phyloP scores from a whole-genome alignment of 2,329 filamentous ascomycete genomes.

The Madurella fahalii region DNA sequence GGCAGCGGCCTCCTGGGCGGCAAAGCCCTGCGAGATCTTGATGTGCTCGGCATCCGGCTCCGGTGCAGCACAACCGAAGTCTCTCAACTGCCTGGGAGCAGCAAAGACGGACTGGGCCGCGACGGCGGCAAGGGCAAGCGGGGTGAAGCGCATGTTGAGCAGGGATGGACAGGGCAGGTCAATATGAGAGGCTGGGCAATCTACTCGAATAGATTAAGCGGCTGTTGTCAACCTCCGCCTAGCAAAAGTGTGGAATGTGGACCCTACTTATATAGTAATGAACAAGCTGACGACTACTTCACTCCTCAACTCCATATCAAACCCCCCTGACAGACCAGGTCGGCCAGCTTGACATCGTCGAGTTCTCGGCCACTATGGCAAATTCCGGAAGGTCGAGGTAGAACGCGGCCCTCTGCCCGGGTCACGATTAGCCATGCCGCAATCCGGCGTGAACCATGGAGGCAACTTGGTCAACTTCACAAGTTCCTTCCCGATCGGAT shows the following conservation, averaged over 20 bases:
- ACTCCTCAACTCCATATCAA: no score
- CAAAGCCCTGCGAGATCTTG: slow-evolving; percentile 22
- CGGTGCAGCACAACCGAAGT: slow-evolving; percentile 27
- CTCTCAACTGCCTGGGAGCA: slow-evolving; percentile 5
- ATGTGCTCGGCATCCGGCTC: slow-evolving; percentile 27
- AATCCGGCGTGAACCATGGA: slow-evolving; percentile 7
- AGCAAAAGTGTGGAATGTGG: neutral
- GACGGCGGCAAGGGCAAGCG: slow-evolving; percentile 15
- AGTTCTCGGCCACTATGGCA: slow-evolving; percentile 1
- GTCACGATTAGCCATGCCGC: slow-evolving; percentile 3
- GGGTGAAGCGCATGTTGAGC: slow-evolving; percentile 20
- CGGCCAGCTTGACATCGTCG: neutral
- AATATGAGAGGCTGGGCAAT: neutral
- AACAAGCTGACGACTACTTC: no score
- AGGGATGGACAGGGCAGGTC: neutral
- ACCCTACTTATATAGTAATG: slow-evolving; percentile 2
- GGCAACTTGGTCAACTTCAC: neutral
- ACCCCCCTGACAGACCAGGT: no score
- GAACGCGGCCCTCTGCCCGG: neutral
- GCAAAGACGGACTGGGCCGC: slow-evolving; percentile 20
- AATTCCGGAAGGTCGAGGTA: slow-evolving; percentile 15
- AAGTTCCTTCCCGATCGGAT: slow-evolving; percentile 15
- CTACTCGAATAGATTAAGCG: neutral
- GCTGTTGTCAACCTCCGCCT: neutral
- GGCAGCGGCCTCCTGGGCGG: slow-evolving; percentile 22